phyloP scores from a whole-genome alignment of 164 flowering plant species.

The Berberis vulgaris region DNA sequence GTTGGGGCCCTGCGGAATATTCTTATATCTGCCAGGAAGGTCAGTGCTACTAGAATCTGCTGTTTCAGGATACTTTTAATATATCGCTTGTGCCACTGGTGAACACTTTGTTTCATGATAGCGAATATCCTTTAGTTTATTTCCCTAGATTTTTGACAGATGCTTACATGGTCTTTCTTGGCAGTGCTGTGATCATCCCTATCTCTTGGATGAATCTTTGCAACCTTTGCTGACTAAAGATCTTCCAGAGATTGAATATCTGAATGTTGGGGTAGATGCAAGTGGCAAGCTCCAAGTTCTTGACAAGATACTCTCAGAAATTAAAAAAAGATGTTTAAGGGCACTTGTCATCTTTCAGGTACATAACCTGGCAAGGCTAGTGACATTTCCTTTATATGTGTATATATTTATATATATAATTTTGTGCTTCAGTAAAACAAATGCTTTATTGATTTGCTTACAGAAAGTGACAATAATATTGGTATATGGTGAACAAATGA shows the following conservation, averaged over 20 bases:
- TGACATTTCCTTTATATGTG: neutral
- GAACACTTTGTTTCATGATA: neutral
- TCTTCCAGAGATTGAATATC: constrained; percentile 26
- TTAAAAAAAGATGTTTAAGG: constrained; percentile 38
- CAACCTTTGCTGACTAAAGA: constrained; percentile 34
- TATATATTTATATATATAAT: neutral
- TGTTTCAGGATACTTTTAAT: neutral
- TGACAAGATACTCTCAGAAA: constrained; percentile 54
- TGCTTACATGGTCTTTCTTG: constrained; percentile 11
- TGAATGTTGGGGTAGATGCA: constrained; percentile 75
- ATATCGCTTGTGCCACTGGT: neutral
- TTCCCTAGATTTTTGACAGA: neutral
- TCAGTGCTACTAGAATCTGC: constrained; percentile 12
- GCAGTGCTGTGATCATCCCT: constrained; percentile 94
- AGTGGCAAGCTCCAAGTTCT: constrained; percentile 83
- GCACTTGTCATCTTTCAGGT: constrained; percentile 82
- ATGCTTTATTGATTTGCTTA: too few relatives aligned
- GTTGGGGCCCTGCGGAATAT: constrained; percentile 55
- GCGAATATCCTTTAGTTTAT: neutral
- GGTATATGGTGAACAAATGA: too few relatives aligned
- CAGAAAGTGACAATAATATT: too few relatives aligned
- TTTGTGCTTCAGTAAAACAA: neutral
- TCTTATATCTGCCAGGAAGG: constrained; percentile 61
- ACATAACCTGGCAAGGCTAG: neutral
- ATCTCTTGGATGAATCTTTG: constrained; percentile 43